Base-by-base conservation (phyloP, 106 monocot genomes). In the Posidonia australis region DNA sequence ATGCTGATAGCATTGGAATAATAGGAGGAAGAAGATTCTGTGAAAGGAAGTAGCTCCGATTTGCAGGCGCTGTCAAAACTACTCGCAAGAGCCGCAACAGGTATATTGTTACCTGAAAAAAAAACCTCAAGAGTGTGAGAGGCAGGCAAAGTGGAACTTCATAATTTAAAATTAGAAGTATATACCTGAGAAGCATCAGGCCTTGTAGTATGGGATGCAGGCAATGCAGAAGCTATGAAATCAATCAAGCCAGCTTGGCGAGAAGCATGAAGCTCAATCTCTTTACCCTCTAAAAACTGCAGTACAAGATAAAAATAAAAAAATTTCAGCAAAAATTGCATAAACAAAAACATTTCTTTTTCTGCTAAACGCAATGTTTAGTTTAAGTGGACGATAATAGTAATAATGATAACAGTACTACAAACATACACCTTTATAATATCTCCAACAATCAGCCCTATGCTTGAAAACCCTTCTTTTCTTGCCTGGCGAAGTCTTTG, bases 1-100 rank as follows among this genome's bases (percentile, higher is more conserved):
- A 90, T 46, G 84, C 71, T 58, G 90, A 89, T 29, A 94, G 69
- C 86, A 94, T 80, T 14, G 89, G 94, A 56, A 94, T 87, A 31
- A 94, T 82, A 59, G 94, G 94, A 75, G 94, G 94, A 70, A 94
- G 69, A 23, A 94, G 82, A 86, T 94, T 94, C 72, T 89, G 84
- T 49, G 69, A 83, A 74, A 94, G 86, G 80, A 90, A 94, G 76
- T 94, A 94, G 67, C 78, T 80, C 30, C 82, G 58, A 74, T 94
- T 94, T 64, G 83, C 76, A 27, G 83, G 79, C 45, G 82, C 58
- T 66, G 90, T 84, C 46, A 94, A 64, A 47, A 90, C 65, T 17
- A 90, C 82, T 61, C 77, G 69, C 51, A 94, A 48, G 21, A 94
- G 81, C 21, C 84, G 72, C 54, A 94, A 44, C 32, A 94, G 78